phyloP scores from a whole-genome alignment of 768 basidiomycete species.

The Cystofilobasidium ferigula region DNA sequence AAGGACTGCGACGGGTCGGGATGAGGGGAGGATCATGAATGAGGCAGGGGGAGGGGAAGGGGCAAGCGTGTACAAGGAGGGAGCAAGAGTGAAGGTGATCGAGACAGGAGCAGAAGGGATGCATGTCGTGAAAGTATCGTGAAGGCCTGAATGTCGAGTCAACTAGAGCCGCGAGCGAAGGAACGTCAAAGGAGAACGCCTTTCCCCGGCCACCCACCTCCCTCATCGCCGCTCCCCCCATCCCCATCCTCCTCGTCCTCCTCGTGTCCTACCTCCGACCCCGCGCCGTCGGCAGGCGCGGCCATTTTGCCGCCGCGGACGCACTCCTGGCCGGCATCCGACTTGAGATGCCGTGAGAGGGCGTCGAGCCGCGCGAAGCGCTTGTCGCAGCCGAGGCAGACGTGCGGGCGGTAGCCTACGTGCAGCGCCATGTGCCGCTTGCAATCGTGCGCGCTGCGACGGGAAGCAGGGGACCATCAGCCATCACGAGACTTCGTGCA shows the following conservation, averaged over 20 bases:
- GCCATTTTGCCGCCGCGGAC: constrained; percentile 26
- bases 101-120: too few relatives aligned
- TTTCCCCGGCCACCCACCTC: too few relatives aligned
- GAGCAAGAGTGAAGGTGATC: too few relatives aligned
- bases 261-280: background rate
- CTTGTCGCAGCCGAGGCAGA: constrained; percentile 83
- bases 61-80: too few relatives aligned
- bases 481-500: constrained; percentile 44
- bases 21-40: too few relatives aligned
- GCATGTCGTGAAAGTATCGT: too few relatives aligned
- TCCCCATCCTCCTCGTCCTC: background rate
- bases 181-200: too few relatives aligned
- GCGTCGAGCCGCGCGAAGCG: constrained; percentile 93
- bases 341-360: constrained; percentile 71
- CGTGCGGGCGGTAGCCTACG: constrained; percentile 81
- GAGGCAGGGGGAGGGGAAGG: too few relatives aligned
- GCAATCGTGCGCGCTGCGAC: constrained; percentile 73
- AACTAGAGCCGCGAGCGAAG: too few relatives aligned
- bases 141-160: too few relatives aligned
- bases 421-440: constrained; percentile 93
- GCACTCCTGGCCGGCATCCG: constrained; percentile 73
- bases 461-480: background rate
- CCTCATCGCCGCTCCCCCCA: background rate
- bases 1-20: too few relatives aligned
- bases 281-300: background rate